phyloP scores from a whole-genome alignment of 768 basidiomycete genomes.

The Boletus subcaerulescens region DNA sequence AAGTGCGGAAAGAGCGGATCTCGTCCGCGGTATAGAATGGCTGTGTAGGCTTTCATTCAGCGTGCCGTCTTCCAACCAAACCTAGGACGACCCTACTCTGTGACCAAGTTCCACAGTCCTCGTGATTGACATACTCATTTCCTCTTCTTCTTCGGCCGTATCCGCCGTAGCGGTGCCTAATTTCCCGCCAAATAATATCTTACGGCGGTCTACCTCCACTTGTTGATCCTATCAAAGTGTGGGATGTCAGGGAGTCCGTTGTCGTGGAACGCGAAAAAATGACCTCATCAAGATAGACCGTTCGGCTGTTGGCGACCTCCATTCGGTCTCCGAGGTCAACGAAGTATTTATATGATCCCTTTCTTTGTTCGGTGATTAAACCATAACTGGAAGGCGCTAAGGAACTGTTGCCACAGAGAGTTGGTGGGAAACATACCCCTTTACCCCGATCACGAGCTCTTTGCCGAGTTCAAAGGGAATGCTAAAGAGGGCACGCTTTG shows the following conservation, averaged over 20 bases:
- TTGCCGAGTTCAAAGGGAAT: slow-evolving; percentile 78
- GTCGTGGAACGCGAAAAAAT: neutral
- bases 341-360: slow-evolving; percentile 79
- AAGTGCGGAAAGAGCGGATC: slow-evolving; percentile 73
- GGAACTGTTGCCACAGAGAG: neutral
- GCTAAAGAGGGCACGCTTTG: slow-evolving; percentile 80
- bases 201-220: slow-evolving; percentile 24
- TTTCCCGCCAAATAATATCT: slow-evolving; percentile 31
- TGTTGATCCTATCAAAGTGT: slow-evolving; percentile 24
- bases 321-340: slow-evolving; percentile 71
- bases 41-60: slow-evolving; percentile 35
- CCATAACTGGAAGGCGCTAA: slow-evolving; percentile 61
- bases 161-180: slow-evolving; percentile 38
- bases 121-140: slow-evolving; percentile 35
- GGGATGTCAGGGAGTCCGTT: slow-evolving; percentile 1
- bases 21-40: slow-evolving; percentile 87
- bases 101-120: slow-evolving; percentile 50
- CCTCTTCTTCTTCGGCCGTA: slow-evolving; percentile 33
- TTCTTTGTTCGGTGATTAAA: slow-evolving; percentile 84
- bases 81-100: slow-evolving; percentile 38
- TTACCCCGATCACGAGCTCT: slow-evolving; percentile 73
- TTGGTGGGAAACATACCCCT: slow-evolving; percentile 53
- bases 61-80: neutral
- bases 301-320: slow-evolving; percentile 71
- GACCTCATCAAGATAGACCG: slow-evolving; percentile 74